Evolutionary conservation across 805 yeast genomes (phyloP).

Genomic region (Clavispora carvajalis): DNA sequence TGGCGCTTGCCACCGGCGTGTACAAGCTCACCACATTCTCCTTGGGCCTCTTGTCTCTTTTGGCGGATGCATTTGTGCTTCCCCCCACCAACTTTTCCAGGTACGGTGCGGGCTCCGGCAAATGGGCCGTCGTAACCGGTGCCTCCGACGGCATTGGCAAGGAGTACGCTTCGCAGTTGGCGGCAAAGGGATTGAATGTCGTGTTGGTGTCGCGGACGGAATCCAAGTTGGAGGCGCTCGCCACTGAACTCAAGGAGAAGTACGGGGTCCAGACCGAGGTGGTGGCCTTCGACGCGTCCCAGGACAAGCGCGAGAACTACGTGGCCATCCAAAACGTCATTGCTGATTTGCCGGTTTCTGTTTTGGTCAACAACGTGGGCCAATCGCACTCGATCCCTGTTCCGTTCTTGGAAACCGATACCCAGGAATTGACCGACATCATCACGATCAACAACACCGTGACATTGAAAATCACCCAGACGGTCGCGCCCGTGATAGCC

Average conservation of each 20-base stretch:
- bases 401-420: constrained; percentile 77
- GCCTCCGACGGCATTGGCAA: constrained; percentile 98
- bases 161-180: constrained; percentile 83
- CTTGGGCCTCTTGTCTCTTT: constrained; percentile 46
- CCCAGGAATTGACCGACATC: constrained; percentile 70
- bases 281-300: constrained; percentile 74
- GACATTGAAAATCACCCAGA: constrained; percentile 77
- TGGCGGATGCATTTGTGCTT: constrained; percentile 59
- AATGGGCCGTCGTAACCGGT: constrained; percentile 96
- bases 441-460: constrained; percentile 81
- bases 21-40: constrained; percentile 48
- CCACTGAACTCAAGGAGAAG: constrained; percentile 56
- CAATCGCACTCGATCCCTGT: constrained; percentile 93
- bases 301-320: constrained; percentile 57
- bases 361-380: constrained; percentile 90
- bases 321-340: constrained; percentile 42
- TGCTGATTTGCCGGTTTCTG: constrained; percentile 55
- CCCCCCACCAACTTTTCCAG: constrained; percentile 55
- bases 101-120: constrained; percentile 69
- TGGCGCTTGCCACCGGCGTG: constrained; percentile 56
- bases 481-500: constrained; percentile 67
- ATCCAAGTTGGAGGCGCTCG: constrained; percentile 63
- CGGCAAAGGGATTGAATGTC: constrained; percentile 75
- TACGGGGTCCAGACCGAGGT: constrained; percentile 57
- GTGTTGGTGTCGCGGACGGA: constrained; percentile 81